A percentile compares a stretch with the other conserved stretches of the same genome.
phyloP scores from a whole-genome alignment of 2,329 filamentous ascomycete species.

The Sporothrix dimorphospora region DNA sequence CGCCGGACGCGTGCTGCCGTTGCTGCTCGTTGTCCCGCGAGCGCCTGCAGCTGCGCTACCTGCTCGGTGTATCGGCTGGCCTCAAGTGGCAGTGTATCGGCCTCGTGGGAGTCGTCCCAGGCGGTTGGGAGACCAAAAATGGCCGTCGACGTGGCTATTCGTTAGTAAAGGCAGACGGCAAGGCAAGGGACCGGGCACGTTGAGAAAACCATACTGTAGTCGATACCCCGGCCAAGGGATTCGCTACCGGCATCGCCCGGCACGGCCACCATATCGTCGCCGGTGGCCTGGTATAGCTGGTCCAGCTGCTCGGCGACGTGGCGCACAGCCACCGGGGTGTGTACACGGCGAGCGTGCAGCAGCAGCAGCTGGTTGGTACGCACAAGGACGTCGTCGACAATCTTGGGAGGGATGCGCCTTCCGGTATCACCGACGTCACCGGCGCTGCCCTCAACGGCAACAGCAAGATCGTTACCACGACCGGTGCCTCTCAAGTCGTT shows the following conservation, averaged over 20 bases:
- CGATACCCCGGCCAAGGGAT: conserved; percentile 43
- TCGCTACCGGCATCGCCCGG: not conserved
- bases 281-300: conserved; percentile 55
- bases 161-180: not conserved
- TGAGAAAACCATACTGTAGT: conserved; percentile 47
- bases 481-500: conserved; percentile 43
- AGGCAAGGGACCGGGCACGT: not conserved
- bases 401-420: conserved; percentile 48
- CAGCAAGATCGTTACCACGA: conserved; percentile 37
- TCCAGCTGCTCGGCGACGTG: conserved; percentile 76
- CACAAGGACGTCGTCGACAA: conserved; percentile 60
- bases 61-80: conserved; percentile 56
- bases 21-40: conserved; percentile 51
- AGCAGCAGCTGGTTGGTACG: conserved; percentile 64
- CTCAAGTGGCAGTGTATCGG: conserved; percentile 48
- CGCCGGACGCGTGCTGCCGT: conserved; percentile 46
- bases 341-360: conserved; percentile 67
- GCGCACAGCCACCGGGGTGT: conserved; percentile 68
- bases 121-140: conserved; percentile 52
- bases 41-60: conserved; percentile 51
- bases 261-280: conserved; percentile 38
- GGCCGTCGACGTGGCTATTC: conserved; percentile 46
- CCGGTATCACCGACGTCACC: conserved; percentile 35
- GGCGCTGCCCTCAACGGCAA: not conserved
- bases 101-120: conserved; percentile 50